Evolutionary conservation across 768 basidiomycete genomes (phyloP).

Genomic region (Crucibulum laeve): DNA sequence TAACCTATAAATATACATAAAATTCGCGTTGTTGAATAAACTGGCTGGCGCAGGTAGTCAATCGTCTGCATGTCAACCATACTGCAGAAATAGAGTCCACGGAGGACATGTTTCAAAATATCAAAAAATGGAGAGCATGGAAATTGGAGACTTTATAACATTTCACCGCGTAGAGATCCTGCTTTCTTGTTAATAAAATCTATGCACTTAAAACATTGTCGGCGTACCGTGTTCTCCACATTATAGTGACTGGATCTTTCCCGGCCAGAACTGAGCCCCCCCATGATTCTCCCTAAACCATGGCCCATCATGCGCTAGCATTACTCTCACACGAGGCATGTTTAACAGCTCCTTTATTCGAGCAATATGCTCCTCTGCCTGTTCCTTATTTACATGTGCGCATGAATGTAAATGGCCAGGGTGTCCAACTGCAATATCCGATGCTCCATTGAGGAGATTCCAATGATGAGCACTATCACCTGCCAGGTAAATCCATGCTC

Average conservation of each 20-base stretch:
- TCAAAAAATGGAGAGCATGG: no score
- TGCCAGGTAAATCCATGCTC: slow-evolving; percentile 51
- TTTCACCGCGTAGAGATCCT: no score
- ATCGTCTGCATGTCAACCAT: no score
- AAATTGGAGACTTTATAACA: no score
- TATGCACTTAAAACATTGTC: no score
- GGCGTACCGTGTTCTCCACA: no score
- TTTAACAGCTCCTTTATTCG: slow-evolving; percentile 32
- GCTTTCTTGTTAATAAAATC: no score
- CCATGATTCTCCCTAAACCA: slow-evolving; percentile 47
- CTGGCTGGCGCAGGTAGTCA: no score
- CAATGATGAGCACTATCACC: slow-evolving; percentile 56
- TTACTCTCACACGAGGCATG: slow-evolving; percentile 35
- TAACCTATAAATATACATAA: no score
- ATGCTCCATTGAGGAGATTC: slow-evolving; percentile 42
- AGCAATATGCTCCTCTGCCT: slow-evolving; percentile 36
- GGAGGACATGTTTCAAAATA: no score
- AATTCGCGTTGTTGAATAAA: no score
- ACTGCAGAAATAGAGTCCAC: no score
- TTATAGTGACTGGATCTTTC: slow-evolving; percentile 18
- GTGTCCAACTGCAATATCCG: slow-evolving; percentile 28
- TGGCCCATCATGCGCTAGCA: slow-evolving; percentile 49
- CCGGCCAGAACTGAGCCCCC: slow-evolving; percentile 37
- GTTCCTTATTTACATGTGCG: slow-evolving; percentile 36
- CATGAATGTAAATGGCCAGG: slow-evolving; percentile 27